phyloP scores from a whole-genome alignment of 345 rosid species.

The Hibiscus tridactylites region DNA sequence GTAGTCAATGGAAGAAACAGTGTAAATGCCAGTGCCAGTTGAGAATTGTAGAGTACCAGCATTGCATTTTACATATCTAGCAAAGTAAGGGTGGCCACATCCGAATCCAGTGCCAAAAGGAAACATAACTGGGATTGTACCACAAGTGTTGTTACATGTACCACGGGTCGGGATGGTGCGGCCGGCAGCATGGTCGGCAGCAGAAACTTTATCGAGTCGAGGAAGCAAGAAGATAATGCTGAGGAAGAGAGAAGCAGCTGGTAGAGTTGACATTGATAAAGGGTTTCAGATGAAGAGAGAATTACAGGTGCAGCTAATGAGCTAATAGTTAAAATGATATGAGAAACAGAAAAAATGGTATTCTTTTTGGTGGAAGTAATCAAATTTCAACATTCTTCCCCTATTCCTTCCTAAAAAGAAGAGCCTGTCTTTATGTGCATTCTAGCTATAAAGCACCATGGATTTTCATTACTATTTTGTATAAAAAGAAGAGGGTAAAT shows the following conservation, averaged over 20 bases:
- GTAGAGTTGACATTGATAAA: constrained; percentile 30
- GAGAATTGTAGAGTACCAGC: constrained; percentile 43
- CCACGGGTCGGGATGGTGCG: constrained; percentile 22
- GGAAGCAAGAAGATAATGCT: constrained; percentile 22
- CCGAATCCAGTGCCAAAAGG: constrained; percentile 52
- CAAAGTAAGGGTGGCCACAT: constrained; percentile 51
- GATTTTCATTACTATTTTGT: not conserved
- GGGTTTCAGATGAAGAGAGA: constrained; percentile 1
- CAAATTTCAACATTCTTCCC: constrained; percentile 16
- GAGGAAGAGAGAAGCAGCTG: constrained; percentile 15
- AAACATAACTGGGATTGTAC: constrained; percentile 38
- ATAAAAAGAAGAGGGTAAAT: not conserved
- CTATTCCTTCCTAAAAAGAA: constrained; percentile 36
- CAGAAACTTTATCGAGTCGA: constrained; percentile 9
- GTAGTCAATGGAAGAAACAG: constrained; percentile 44
- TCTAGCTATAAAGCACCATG: constrained; percentile 33
- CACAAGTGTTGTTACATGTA: constrained; percentile 38
- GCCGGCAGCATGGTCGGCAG: constrained; percentile 16
- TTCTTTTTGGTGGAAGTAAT: constrained; percentile 25
- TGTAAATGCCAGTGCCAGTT: constrained; percentile 45
- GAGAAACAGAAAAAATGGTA: not conserved
- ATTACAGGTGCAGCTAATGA: constrained; percentile 1
- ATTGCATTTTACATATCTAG: constrained; percentile 47
- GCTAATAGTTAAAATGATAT: constrained; percentile 5
- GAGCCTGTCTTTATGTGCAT: constrained; percentile 23